Percentiles rank a stretch among this genome's conserved stretches.
These are phyloP conservation scores for Hypseocharis bilobata DNA, from an alignment of 441 rosid genomes.

Conservation along the genomic window DNA sequence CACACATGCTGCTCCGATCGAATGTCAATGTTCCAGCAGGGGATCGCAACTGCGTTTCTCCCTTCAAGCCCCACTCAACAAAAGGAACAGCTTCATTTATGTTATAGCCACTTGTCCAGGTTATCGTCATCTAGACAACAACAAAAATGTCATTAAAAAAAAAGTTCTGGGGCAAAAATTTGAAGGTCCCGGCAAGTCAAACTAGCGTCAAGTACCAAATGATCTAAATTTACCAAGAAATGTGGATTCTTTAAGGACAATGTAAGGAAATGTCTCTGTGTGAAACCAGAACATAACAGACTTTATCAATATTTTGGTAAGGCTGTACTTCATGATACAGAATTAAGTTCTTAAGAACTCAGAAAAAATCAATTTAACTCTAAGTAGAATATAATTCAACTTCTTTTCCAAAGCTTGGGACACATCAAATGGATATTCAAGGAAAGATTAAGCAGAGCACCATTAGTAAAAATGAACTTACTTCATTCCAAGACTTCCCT, in stretches of 20 bases:
- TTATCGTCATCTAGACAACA: conserved; percentile 63
- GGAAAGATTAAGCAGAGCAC: background rate
- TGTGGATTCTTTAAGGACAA: background rate
- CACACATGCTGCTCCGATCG: conserved; percentile 71
- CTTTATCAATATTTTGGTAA: background rate
- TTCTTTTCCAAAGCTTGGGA: background rate
- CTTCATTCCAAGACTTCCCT: conserved; percentile 82
- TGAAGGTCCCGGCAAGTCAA: background rate
- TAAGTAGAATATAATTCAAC: background rate
- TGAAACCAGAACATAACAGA: too few relatives aligned
- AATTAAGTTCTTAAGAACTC: background rate
- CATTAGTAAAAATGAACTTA: conserved; percentile 27
- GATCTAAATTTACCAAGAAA: background rate
- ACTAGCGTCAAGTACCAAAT: background rate
- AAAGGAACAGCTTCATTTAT: conserved; percentile 66
- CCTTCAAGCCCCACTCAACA: conserved; percentile 60
- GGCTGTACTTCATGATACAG: background rate
- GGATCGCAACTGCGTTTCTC: conserved; percentile 32
- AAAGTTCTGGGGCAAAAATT: background rate
- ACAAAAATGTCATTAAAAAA: conserved; percentile 9
- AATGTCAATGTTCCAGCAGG: conserved; percentile 87
- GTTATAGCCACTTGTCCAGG: conserved; percentile 91
- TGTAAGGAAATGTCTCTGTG: background rate
- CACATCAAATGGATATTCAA: background rate
- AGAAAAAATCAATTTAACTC: background rate